These are phyloP conservation scores for Phialophora chinensis DNA, from an alignment of 2,329 filamentous ascomycete genomes.

Conservation along the genomic window DNA sequence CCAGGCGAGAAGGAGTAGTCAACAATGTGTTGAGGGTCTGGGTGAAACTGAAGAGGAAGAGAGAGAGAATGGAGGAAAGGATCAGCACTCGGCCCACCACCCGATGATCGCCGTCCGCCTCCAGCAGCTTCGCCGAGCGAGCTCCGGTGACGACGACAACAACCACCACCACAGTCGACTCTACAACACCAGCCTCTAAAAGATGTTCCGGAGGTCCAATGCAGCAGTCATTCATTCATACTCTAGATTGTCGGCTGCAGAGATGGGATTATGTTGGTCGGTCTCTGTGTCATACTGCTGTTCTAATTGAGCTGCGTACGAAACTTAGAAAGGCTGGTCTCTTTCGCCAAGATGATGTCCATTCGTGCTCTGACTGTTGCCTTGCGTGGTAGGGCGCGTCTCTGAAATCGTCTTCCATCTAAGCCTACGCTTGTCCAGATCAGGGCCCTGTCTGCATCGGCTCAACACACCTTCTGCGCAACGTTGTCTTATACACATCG, in stretches of 20 bases:
- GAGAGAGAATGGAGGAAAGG: background rate
- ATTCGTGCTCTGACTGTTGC: no score
- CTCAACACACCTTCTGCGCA: background rate
- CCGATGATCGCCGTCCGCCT: background rate
- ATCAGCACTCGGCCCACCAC: no score
- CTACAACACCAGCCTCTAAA: background rate
- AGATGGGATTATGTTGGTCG: background rate
- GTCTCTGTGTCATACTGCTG: background rate
- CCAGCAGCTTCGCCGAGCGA: background rate
- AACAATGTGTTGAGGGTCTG: background rate
- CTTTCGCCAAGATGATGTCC: no score
- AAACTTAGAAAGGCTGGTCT: no score
- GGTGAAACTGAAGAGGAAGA: background rate
- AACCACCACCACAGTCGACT: no score
- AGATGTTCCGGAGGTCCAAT: background rate
- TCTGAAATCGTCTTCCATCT: no score
- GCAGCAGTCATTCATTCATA: background rate
- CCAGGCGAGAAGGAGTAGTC: background rate
- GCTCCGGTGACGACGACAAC: background rate
- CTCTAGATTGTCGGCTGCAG: background rate
- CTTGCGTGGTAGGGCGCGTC: no score
- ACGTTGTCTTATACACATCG: background rate
- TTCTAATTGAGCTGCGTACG: background rate
- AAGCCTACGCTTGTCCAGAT: background rate
- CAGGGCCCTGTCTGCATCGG: background rate